These are phyloP conservation scores for Curvularia sp. DNA, from an alignment of 2,329 filamentous ascomycete genomes.

Conservation along the genomic window DNA sequence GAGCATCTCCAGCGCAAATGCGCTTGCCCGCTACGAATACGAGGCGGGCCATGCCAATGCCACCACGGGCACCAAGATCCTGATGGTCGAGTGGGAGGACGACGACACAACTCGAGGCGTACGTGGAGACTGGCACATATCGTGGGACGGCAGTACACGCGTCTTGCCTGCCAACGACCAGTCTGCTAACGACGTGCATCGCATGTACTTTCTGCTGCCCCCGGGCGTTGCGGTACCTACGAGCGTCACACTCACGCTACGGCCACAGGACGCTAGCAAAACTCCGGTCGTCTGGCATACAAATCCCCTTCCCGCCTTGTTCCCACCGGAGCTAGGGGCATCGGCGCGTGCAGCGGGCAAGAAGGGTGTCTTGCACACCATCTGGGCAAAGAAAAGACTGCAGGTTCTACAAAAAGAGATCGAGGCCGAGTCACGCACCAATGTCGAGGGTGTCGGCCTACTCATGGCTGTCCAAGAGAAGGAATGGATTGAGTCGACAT, in stretches of 20 bases:
- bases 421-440: conserved; percentile 72
- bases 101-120: conserved; percentile 59
- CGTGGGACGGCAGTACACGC: conserved; percentile 81
- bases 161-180: conserved; percentile 71
- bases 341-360: conserved; percentile 72
- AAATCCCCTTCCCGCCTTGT: conserved; percentile 86
- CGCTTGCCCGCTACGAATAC: conserved; percentile 87
- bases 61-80: conserved; percentile 80
- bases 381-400: conserved; percentile 86
- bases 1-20: conserved; percentile 60
- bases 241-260: conserved; percentile 69
- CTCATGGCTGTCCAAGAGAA: conserved; percentile 85
- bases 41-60: conserved; percentile 73
- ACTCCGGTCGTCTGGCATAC: conserved; percentile 63
- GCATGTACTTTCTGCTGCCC: conserved; percentile 82
- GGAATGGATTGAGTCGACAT: conserved; percentile 84
- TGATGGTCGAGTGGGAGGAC: conserved; percentile 92
- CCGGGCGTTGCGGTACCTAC: conserved; percentile 75
- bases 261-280: conserved; percentile 55
- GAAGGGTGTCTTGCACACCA: conserved; percentile 84
- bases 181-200: conserved; percentile 59
- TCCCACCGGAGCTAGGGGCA: conserved; percentile 75
- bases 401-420: conserved; percentile 80
- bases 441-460: conserved; percentile 81
- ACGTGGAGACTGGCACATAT: conserved; percentile 74